phyloP scores from a whole-genome alignment of 2,329 filamentous ascomycete genomes.

The Trichoderma asperellum region DNA sequence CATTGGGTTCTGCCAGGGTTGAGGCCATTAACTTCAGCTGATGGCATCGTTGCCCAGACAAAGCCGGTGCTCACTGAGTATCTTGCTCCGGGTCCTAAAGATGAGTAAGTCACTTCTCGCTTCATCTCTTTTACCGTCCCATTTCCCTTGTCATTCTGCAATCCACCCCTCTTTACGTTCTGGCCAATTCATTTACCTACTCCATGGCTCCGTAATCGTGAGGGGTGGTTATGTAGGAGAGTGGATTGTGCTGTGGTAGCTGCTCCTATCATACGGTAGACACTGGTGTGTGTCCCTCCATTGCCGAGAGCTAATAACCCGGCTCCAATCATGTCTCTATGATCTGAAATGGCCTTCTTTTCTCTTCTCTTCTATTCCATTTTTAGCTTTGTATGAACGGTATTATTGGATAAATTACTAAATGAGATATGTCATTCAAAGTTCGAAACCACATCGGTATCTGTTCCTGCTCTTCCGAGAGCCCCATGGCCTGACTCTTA shows the following conservation, averaged over 20 bases:
- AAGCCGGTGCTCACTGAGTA: conserved; percentile 48
- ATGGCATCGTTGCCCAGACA: conserved; percentile 36
- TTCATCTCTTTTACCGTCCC: neutral
- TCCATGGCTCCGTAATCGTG: conserved; percentile 4
- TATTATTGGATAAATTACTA: neutral
- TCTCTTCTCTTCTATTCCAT: neutral
- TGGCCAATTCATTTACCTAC: neutral
- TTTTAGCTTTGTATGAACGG: neutral
- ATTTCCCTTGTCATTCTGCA: neutral
- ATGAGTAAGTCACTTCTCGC: conserved; percentile 45
- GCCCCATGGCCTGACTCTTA: conserved; percentile 41
- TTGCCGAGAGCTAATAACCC: neutral
- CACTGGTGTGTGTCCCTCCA: neutral
- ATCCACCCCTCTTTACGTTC: neutral
- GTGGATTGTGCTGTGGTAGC: neutral
- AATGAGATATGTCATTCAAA: conserved; percentile 31
- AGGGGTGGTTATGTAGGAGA: conserved; percentile 20
- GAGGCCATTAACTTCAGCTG: conserved; percentile 37
- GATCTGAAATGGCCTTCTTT: neutral
- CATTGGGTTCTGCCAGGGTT: conserved; percentile 56
- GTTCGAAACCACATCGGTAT: conserved; percentile 54
- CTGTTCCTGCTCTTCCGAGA: conserved; percentile 51
- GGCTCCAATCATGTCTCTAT: conserved; percentile 6
- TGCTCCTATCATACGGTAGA: conserved; percentile 20
- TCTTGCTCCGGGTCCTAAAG: conserved; percentile 50